Percentiles rank a stretch among this genome's conserved stretches.
phyloP scores from a whole-genome alignment of 2,329 filamentous ascomycete species.

The Hymenoscyphus salicellus region DNA sequence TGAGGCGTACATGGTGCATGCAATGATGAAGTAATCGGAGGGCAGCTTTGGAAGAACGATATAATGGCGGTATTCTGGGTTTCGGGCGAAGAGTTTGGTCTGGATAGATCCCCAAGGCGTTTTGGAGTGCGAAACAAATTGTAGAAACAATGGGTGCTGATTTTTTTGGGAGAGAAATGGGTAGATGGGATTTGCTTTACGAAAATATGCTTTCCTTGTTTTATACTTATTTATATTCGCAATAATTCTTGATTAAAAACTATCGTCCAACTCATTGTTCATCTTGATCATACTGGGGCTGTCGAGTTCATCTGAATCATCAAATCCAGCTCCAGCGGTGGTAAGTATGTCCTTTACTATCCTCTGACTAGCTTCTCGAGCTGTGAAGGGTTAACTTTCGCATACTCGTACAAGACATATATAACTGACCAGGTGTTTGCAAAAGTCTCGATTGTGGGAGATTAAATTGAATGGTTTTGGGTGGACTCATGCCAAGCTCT shows the following conservation, averaged over 20 bases:
- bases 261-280: conserved; percentile 60
- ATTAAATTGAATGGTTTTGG: conserved; percentile 88
- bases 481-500: conserved; percentile 72
- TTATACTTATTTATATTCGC: not conserved
- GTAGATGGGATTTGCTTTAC: not conserved
- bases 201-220: not conserved
- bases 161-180: not conserved
- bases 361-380: conserved; percentile 73
- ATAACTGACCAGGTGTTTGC: conserved; percentile 67
- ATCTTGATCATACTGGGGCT: conserved; percentile 65
- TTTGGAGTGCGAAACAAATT: not conserved
- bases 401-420: conserved; percentile 29
- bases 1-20: conserved; percentile 28
- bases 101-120: conserved; percentile 11
- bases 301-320: conserved; percentile 49
- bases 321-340: conserved; percentile 70
- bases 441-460: conserved; percentile 72
- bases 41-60: not conserved
- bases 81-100: conserved; percentile 14
- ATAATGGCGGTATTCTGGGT: not conserved
- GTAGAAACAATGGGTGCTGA: not conserved
- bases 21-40: conserved; percentile 15
- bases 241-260: conserved; percentile 45
- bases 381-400: conserved; percentile 40
- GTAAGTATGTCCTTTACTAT: conserved; percentile 79